Evolutionary conservation across 176 grass and related monocot genomes (phyloP), one percentile per base, ranked within the genome.

Genomic region (Bothriochloa decipiens): DNA sequence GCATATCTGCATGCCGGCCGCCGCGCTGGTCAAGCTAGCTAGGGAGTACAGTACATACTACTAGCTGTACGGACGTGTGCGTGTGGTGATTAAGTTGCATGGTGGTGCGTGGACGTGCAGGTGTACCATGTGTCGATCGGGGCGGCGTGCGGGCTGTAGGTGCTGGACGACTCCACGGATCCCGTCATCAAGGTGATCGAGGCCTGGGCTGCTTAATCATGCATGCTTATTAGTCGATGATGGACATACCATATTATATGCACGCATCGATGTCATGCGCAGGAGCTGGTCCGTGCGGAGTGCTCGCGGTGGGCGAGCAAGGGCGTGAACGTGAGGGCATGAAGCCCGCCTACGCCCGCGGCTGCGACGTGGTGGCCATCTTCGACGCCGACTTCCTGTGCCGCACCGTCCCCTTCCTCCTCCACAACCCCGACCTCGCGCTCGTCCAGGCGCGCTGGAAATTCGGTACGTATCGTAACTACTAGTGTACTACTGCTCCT

Each of bases 391-490:
- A 98, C 70, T 98, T 94, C 66, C 83, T 98, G 23, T 11, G 42
- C 13, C 89, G 93, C 36, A 41, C 93, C 86, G 74, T 98, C 18
- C 96, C 96, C 5, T 98, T 98, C 83, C 88, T 98, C 49, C 0
- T 94, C 64, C 93, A 94, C 85, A 98, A 98, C 90, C 91, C 87
- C 10, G 73, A 92, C 0, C 41, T 98, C 52, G 96, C 83, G 15
- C 96, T 98, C 78, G 91, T 98, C 67, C 96, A 98, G 36, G 89
- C 89, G 0, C 93, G 96, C 0, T 98, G 96, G 96, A 89, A 76
- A 6, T 98, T 94, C 16, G 91, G 96, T 98, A 79, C 16, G 28
- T 17, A 49, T 7, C 7, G 6, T 7, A 6, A 4, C 37, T 39
- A 0, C 37, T 8, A 8, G 0, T 8, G 7, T 40, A 8, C 5